phyloP scores from a whole-genome alignment of 1,284 basidiomycete genomes.

The Cutaneotrichosporon dermatis region DNA sequence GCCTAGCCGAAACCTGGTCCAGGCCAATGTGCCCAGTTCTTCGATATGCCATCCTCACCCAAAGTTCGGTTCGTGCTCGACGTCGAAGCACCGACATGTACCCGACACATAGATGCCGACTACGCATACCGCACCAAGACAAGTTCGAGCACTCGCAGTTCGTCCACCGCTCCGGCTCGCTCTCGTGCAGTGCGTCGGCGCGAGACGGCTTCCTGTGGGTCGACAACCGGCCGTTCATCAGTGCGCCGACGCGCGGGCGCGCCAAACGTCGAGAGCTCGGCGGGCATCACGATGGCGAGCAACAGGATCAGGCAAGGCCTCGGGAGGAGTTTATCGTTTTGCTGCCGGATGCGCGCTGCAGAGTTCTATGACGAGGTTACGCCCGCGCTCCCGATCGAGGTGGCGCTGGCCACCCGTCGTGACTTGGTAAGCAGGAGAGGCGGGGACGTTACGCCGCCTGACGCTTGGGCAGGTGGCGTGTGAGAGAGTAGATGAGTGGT shows the following conservation, averaged over 20 bases:
- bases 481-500: background rate
- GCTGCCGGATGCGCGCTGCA: slow-evolving; percentile 57
- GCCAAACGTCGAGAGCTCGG: slow-evolving; percentile 13
- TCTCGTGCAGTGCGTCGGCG: slow-evolving; percentile 82
- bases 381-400: slow-evolving; percentile 34
- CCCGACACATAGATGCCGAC: slow-evolving; percentile 73
- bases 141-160: slow-evolving; percentile 79
- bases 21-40: slow-evolving; percentile 63
- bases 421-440: background rate
- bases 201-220: slow-evolving; percentile 75
- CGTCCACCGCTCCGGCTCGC: slow-evolving; percentile 82
- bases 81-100: slow-evolving; percentile 75
- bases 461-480: slow-evolving; percentile 2
- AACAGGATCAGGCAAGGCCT: slow-evolving; percentile 37
- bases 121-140: slow-evolving; percentile 73
- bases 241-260: slow-evolving; percentile 31
- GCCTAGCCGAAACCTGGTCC: slow-evolving; percentile 53
- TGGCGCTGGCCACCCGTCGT: background rate
- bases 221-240: slow-evolving; percentile 66
- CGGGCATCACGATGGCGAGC: slow-evolving; percentile 24
- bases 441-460: background rate
- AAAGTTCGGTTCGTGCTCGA: slow-evolving; percentile 77
- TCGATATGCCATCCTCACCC: slow-evolving; percentile 73
- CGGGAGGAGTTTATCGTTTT: slow-evolving; percentile 64
- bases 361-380: slow-evolving; percentile 70